phyloP scores from a whole-genome alignment of 176 grass and related monocot genomes.

The Oryza glaberrima region DNA sequence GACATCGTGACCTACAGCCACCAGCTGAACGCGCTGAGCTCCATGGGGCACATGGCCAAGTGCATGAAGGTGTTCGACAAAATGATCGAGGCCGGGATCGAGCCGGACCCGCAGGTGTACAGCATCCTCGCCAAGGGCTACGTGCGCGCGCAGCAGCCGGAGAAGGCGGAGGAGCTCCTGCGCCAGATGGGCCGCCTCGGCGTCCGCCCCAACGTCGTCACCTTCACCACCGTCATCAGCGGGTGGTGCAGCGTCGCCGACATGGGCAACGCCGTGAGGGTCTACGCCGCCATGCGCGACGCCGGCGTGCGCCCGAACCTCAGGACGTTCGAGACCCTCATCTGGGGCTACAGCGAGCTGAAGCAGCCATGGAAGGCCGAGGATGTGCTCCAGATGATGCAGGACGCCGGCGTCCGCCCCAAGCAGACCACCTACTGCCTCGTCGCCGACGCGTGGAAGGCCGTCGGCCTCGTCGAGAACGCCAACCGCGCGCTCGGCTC shows the following conservation, averaged over 20 bases:
- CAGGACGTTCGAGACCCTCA: slow-evolving; percentile 93
- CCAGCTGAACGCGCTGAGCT: slow-evolving; percentile 80
- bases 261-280: slow-evolving; percentile 80
- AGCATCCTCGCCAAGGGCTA: slow-evolving; percentile 92
- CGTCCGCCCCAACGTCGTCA: slow-evolving; percentile 77
- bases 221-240: slow-evolving; percentile 87
- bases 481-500: slow-evolving; percentile 42
- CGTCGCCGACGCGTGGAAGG: slow-evolving; percentile 76
- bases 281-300: slow-evolving; percentile 75
- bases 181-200: slow-evolving; percentile 66
- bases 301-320: slow-evolving; percentile 74
- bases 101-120: slow-evolving; percentile 92
- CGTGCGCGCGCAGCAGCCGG: slow-evolving; percentile 68
- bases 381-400: slow-evolving; percentile 75
- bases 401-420: slow-evolving; percentile 57
- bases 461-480: slow-evolving; percentile 67
- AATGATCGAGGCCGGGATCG: slow-evolving; percentile 75
- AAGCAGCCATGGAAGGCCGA: slow-evolving; percentile 89
- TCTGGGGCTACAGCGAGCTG: slow-evolving; percentile 90
- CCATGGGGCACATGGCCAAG: slow-evolving; percentile 68
- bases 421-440: slow-evolving; percentile 69
- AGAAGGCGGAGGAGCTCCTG: slow-evolving; percentile 84
- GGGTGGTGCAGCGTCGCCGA: slow-evolving; percentile 80
- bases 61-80: slow-evolving; percentile 79
- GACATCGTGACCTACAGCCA: slow-evolving; percentile 97